Evolutionary conservation across 345 rosid species (phyloP), one percentile per base, ranked within the genome.

Genomic region (Brassica juncea): DNA sequence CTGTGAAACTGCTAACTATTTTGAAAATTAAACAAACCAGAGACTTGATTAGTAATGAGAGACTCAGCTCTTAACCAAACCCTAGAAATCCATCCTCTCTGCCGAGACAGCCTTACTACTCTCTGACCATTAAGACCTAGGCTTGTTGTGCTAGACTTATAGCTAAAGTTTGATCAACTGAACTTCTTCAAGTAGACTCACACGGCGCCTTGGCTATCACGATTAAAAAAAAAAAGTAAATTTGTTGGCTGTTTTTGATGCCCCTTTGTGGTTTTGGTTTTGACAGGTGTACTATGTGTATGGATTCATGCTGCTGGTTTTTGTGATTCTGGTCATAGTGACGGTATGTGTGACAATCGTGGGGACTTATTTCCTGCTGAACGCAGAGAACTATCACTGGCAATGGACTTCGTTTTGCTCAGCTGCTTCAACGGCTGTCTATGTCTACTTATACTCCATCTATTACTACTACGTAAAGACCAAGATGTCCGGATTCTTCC

Each of bases 381-480:
- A 93, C 75, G 98, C 98, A 35, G 98, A 93, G 86, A 93, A 93
- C 79, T 93, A 93, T 81, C 97, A 93, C 84, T 93, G 98, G 98
- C 98, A 93, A 78, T 93, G 98, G 98, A 93, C 98, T 0, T 93
- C 98, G 31, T 93, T 91, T 77, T 88, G 87, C 84, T 91, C 98
- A 23, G 98, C 98, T 70, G 98, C 98, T 27, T 93, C 98, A 52
- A 93, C 98, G 39, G 93, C 98, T 31, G 91, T 91, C 66, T 93
- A 93, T 64, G 97, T 93, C 72, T 93, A 91, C 85, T 75, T 91
- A 81, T 93, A 93, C 85, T 91, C 98, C 14, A 84, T 93, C 78
- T 93, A 91, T 72, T 91, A 93, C 87, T 93, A 91, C 85, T 85
- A 85, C 37, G 89, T 91, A 82, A 93, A 93, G 90, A 93, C 98